A percentile compares a stretch with the other conserved stretches of the same genome.
Conservation (phyloP, 805 yeast species). For the Yarrowia osloensis region DNA sequence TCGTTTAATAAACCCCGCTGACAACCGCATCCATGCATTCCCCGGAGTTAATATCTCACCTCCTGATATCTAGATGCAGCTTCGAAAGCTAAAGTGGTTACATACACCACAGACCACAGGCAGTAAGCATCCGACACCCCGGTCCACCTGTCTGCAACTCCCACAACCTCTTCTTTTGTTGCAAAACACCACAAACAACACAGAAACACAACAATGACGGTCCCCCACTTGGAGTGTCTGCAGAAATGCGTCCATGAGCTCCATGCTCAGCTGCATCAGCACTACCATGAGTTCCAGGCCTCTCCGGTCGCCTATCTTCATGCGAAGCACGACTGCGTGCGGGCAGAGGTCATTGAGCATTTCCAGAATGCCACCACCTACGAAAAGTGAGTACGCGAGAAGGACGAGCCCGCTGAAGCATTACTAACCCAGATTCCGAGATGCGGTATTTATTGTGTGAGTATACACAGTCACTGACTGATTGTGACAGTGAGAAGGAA, state of each 20-base stretch:
- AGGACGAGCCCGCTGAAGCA: not conserved
- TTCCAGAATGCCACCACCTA: constrained; percentile 22
- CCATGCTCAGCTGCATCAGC: constrained; percentile 10
- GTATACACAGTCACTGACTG: not conserved
- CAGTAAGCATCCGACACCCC: not conserved
- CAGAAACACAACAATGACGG: not conserved
- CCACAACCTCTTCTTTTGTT: not conserved
- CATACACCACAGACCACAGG: constrained; percentile 1
- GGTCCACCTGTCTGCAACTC: not conserved
- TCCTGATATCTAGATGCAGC: constrained; percentile 22
- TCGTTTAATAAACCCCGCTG: not conserved
- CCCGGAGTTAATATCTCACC: constrained; percentile 23
- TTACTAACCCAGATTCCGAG: constrained; percentile 30
- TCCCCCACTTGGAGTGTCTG: constrained; percentile 8
- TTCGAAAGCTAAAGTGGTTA: constrained; percentile 11
- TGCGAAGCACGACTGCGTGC: not conserved
- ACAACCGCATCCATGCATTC: constrained; percentile 17
- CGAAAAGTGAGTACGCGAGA: constrained; percentile 19
- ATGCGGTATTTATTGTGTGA: constrained; percentile 31
- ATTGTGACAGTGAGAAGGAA: not conserved
- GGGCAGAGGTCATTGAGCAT: constrained; percentile 3
- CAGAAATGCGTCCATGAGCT: constrained; percentile 22
- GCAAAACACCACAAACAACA: not conserved
- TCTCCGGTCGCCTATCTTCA: constrained; percentile 25
- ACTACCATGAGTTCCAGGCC: constrained; percentile 28